Conservation (phyloP, 169 alveolate species). For the Plasmodium vivax region DNA sequence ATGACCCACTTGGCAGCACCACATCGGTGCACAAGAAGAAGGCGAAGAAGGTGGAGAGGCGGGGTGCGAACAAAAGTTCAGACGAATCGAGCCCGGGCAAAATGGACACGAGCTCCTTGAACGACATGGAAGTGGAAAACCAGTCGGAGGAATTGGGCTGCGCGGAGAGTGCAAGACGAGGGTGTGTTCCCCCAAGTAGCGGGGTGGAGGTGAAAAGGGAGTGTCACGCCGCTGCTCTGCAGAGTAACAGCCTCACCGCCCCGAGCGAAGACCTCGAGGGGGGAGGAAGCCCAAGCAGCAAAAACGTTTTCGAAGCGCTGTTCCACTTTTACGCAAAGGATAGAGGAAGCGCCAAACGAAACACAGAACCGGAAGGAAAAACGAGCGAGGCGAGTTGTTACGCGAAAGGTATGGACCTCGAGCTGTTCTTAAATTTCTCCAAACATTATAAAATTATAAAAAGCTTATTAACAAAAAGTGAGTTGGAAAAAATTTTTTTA, state of each 20-base stretch:
- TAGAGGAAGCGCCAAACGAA: not conserved
- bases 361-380: not conserved
- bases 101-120: not conserved
- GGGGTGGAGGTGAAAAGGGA: not conserved
- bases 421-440: slow-evolving; percentile 27
- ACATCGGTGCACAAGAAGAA: not conserved
- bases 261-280: not conserved
- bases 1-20: not conserved
- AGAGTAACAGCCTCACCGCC: not conserved
- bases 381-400: not conserved
- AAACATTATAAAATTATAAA: slow-evolving; percentile 59
- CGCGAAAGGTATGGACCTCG: slow-evolving; percentile 43
- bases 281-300: not conserved
- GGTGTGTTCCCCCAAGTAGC: not conserved
- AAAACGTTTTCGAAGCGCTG: slow-evolving; percentile 37
- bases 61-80: not conserved
- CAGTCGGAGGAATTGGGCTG: not conserved
- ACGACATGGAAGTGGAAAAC: not conserved
- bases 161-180: not conserved
- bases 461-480: slow-evolving; percentile 45
- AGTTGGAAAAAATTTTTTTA: slow-evolving; percentile 61
- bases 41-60: not conserved
- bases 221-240: not conserved
- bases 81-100: not conserved
- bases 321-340: slow-evolving; percentile 20